phyloP scores from a whole-genome alignment of 192 early-diverging fungal genomes.

The Kappamyces sp. region DNA sequence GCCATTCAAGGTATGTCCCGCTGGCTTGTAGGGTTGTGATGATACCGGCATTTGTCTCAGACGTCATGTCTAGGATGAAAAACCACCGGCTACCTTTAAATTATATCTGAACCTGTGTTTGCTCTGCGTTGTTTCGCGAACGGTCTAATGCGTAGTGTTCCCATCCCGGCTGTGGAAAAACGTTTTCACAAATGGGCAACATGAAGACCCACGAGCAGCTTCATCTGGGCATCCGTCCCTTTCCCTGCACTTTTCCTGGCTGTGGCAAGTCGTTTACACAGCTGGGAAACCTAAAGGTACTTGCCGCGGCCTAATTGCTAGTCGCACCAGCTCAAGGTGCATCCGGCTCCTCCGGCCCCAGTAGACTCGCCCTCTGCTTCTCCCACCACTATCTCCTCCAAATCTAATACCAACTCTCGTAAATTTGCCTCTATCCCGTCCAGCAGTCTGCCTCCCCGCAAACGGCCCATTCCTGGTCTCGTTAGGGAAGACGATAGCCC shows the following conservation, averaged over 20 bases:
- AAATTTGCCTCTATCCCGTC: too few relatives aligned
- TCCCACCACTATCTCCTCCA: too few relatives aligned
- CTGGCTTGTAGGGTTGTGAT: background rate
- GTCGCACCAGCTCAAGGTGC: conserved; percentile 9
- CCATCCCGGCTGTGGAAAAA: conserved; percentile 65
- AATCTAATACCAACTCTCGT: too few relatives aligned
- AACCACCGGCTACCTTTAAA: too few relatives aligned
- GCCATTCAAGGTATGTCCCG: conserved; percentile 39
- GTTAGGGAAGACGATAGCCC: too few relatives aligned
- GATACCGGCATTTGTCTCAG: conserved; percentile 6
- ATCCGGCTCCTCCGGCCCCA: background rate
- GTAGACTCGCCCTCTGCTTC: too few relatives aligned
- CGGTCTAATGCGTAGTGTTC: conserved; percentile 32
- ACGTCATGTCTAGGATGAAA: background rate
- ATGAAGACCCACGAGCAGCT: conserved; percentile 77
- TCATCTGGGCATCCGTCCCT: conserved; percentile 72
- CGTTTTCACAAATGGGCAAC: conserved; percentile 76
- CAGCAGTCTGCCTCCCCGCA: too few relatives aligned
- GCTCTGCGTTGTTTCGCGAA: too few relatives aligned
- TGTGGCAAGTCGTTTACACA: conserved; percentile 73
- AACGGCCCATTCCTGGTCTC: too few relatives aligned
- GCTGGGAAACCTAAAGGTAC: conserved; percentile 53
- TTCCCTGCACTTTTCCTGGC: conserved; percentile 54
- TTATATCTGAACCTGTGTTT: too few relatives aligned
- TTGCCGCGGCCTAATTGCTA: background rate